Evolutionary conservation across 2,329 filamentous ascomycete genomes (phyloP), one percentile per base, ranked within the genome.

Genomic region (Paracamarosporium sp.): DNA sequence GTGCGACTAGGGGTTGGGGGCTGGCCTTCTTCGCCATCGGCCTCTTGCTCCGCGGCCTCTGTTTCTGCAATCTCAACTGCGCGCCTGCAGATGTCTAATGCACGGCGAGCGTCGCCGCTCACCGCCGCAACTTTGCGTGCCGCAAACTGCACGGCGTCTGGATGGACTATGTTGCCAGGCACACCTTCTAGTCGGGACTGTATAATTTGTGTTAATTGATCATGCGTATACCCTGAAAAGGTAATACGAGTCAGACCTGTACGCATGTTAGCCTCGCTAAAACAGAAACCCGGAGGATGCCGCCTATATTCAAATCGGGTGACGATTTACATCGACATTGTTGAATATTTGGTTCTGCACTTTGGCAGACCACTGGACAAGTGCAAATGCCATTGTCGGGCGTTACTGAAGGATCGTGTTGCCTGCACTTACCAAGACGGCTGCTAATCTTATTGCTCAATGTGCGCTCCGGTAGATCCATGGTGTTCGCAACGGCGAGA

Each of bases 401-500:
- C 56, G 59, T 53, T 58, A 57, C 53, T 52, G 44, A 64, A 62
- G 59, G 60, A 70, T 59, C 33, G 57, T 40, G 24, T 64, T 61
- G 60, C 57, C 38, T 60, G 60, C 54, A 73, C 75, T 63, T 72
- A 78, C 75, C 75, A 70, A 78, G 63, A 59, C 95, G 88, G 75
- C 92, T 97, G 73, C 92, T 97, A 75, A 99, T 99, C 77, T 99
- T 99, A 81, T 99, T 99, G 78, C 92, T 97, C 35, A 99, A 83
- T 0, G 95, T 99, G 72, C 95, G 85, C 78, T 99, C 95, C 0
- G 95, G 95, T 56, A 99, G 80, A 79, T 99, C 95, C 95, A 99
- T 99, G 24, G 95, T 99, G 77, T 99, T 99, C 51, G 95, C 96
- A 17, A 99, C 95, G 11, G 96, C 96, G 6, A 99, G 86, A 6